These are phyloP conservation scores for Trichosanthes cucumerina DNA, from an alignment of 306 rosid species.

Conservation along the genomic window DNA sequence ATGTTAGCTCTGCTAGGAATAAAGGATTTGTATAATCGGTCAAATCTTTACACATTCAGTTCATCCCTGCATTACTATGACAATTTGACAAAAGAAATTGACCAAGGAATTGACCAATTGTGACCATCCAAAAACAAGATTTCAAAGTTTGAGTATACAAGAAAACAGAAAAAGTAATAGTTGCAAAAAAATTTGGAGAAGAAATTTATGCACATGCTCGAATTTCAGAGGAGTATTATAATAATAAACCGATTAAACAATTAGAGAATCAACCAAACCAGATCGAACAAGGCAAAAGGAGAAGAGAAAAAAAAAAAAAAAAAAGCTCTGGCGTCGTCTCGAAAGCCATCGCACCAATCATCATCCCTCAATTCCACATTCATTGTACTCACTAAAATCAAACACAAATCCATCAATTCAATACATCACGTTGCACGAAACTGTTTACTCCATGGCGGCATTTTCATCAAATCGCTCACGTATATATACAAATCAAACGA, in stretches of 20 bases:
- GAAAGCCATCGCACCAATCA: constrained; percentile 1
- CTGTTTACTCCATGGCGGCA: neutral
- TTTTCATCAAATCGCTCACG: neutral
- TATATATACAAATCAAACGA: neutral
- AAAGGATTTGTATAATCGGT: too few relatives aligned
- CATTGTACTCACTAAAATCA: neutral
- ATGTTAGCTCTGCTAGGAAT: too few relatives aligned
- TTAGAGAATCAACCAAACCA: neutral
- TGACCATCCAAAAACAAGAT: neutral
- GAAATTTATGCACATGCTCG: neutral
- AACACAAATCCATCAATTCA: neutral
- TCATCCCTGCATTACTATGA: neutral
- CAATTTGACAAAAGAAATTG: neutral
- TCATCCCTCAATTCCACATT: neutral
- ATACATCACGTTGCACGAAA: neutral
- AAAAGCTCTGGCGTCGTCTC: neutral
- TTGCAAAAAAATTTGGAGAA: neutral
- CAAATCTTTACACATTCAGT: too few relatives aligned
- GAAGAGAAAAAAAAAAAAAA: neutral
- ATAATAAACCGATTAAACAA: neutral
- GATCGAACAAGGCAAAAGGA: neutral
- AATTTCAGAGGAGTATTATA: neutral
- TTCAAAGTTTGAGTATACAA: neutral
- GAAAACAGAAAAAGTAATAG: neutral
- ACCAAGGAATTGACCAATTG: neutral